Conservation (phyloP, 805 yeast genomes). For the Candida pseudofarinosa region DNA sequence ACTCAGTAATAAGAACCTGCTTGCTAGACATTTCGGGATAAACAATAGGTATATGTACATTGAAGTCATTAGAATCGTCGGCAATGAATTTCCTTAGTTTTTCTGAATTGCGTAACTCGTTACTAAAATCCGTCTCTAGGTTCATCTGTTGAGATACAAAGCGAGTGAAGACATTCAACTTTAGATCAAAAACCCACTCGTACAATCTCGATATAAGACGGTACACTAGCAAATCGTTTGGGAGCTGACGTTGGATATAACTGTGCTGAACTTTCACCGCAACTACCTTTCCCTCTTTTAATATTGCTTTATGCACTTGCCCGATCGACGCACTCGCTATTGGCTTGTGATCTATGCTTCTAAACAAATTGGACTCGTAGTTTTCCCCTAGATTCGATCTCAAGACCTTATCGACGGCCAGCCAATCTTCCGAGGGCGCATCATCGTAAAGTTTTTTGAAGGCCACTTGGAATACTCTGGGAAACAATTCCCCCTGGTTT, state of each 20-base stretch:
- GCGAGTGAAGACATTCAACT: slow-evolving; percentile 51
- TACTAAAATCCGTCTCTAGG: slow-evolving; percentile 58
- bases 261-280: slow-evolving; percentile 68
- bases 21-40: slow-evolving; percentile 43
- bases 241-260: slow-evolving; percentile 56
- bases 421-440: slow-evolving; percentile 62
- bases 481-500: slow-evolving; percentile 66
- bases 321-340: slow-evolving; percentile 76
- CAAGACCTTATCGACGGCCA: slow-evolving; percentile 37
- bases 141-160: slow-evolving; percentile 55
- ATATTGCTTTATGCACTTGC: slow-evolving; percentile 57
- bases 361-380: slow-evolving; percentile 38
- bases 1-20: slow-evolving; percentile 61
- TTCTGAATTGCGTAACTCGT: slow-evolving; percentile 53
- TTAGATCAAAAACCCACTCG: slow-evolving; percentile 59
- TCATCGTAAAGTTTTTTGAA: slow-evolving; percentile 59
- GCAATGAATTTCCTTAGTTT: slow-evolving; percentile 34
- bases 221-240: slow-evolving; percentile 60
- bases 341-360: slow-evolving; percentile 49
- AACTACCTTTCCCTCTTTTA: slow-evolving; percentile 47
- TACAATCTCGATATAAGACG: slow-evolving; percentile 47
- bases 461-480: slow-evolving; percentile 56
- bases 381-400: slow-evolving; percentile 37
- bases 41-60: slow-evolving; percentile 54
- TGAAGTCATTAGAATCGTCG: slow-evolving; percentile 36